Evolutionary conservation across 228 moss, liverwort and hornwort species (phyloP), one percentile per base, ranked within the genome.

Genomic region (Sphagnum magellanicum): DNA sequence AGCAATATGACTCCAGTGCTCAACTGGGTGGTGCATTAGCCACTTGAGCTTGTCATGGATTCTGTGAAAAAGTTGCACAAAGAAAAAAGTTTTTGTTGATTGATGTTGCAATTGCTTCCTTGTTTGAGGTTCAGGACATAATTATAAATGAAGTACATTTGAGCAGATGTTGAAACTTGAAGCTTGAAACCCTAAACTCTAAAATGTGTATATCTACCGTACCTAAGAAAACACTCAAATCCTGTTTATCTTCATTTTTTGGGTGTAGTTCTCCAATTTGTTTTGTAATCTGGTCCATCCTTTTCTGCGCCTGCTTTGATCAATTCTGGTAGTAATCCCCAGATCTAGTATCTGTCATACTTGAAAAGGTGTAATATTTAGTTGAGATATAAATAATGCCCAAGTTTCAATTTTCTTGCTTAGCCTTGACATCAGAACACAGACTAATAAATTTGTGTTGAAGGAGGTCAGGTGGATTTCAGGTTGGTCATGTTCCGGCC

Each of bases 401-500:
- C 12, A 55, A 12, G 32, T 32, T 32, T 32, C 55, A 8, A 55
- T 55, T 8, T 1, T 55, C 55, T 8, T 1, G 55, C 9, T 1
- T 55, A 1, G 55, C 55, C 9, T 8, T 8, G 55, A 55, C 1
- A 4, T 55, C 9, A 55, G 55, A 55, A 8, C 0, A 4, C 32
- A 32, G 32, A 32, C 32, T 32, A 55, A 55, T 8, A 55, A 55
- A 55, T 8, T 55, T 8, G 55, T 12, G 55, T 12, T 8, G 55
- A 55, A 12, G 60, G 52, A 59, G 46, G 11, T 48, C 78, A 92
- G 92, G 95, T 95, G 61, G 90, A 95, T 63, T 93, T 93, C 51
- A 88, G 91, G 63, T 68, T 97, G 71, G 88, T 97, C 49, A 97
- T 97, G 93, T 97, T 93, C 73, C 89, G 93, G 69, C 97, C 97